A percentile compares a stretch with the other conserved stretches of the same genome.
Evolutionary conservation across 2,329 filamentous ascomycete genomes (phyloP).

Genomic region (Penicillium italicum): DNA sequence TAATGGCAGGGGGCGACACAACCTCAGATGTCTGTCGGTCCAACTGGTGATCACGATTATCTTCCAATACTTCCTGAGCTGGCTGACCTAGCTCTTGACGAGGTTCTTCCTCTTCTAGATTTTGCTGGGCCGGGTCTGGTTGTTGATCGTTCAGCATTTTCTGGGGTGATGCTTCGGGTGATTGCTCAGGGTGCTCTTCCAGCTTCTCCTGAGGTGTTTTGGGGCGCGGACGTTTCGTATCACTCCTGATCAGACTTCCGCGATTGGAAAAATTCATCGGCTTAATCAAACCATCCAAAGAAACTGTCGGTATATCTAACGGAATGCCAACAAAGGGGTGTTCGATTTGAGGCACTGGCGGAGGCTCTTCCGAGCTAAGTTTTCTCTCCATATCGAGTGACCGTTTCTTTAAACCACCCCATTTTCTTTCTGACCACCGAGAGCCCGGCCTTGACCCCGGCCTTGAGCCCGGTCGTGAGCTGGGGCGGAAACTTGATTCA

Average conservation of each 20-base stretch:
- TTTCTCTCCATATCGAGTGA: constrained; percentile 34
- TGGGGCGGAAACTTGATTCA: constrained; percentile 30
- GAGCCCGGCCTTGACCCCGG: constrained; percentile 38
- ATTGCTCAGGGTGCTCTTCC: constrained; percentile 10
- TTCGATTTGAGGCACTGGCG: constrained; percentile 35
- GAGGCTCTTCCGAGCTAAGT: constrained; percentile 27
- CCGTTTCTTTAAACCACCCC: constrained; percentile 36
- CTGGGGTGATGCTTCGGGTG: neutral
- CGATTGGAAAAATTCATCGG: constrained; percentile 58
- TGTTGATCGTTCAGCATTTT: neutral
- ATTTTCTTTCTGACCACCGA: constrained; percentile 45
- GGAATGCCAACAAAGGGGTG: constrained; percentile 49
- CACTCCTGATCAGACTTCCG: constrained; percentile 57
- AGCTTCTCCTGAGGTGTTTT: constrained; percentile 28
- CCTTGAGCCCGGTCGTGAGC: constrained; percentile 31
- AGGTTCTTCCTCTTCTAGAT: constrained; percentile 3
- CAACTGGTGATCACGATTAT: constrained; percentile 4
- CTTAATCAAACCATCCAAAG: constrained; percentile 52
- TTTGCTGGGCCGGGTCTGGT: constrained; percentile 4
- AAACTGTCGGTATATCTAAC: constrained; percentile 54
- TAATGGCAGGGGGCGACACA: constrained; percentile 8
- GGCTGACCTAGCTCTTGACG: constrained; percentile 5
- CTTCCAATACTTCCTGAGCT: constrained; percentile 5
- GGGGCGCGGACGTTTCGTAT: constrained; percentile 29
- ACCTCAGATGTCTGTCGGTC: constrained; percentile 17